phyloP scores from a whole-genome alignment of 139 green algal species.

The Raphidocelis subcapitata region DNA sequence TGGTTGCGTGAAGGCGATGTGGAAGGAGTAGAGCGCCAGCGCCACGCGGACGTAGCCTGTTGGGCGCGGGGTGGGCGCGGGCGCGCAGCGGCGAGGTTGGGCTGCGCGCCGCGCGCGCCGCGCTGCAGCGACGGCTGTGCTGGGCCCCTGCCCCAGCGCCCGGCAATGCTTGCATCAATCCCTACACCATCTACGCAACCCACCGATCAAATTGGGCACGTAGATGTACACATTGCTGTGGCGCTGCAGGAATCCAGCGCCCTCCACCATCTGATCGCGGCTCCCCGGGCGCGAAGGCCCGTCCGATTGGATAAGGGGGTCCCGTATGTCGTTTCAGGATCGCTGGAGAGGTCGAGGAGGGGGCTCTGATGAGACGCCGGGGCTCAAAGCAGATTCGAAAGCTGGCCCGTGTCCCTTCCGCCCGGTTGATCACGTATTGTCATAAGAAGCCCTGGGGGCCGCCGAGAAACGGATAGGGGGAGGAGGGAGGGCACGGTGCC shows the following conservation, averaged over 20 bases:
- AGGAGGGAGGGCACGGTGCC: too few species aligned
- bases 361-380: too few species aligned
- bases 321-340: too few species aligned
- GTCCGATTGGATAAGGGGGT: too few species aligned
- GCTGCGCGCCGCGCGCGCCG: neutral
- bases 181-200: neutral
- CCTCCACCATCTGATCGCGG: too few species aligned
- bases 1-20: conserved; percentile 56
- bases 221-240: conserved; percentile 75
- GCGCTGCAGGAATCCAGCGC: conserved; percentile 56
- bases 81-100: neutral
- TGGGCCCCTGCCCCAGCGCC: neutral
- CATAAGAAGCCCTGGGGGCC: too few species aligned
- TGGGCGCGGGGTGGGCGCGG: neutral
- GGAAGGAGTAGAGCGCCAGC: conserved; percentile 69
- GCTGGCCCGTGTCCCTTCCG: too few species aligned
- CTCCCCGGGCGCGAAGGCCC: too few species aligned
- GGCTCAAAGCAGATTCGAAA: too few species aligned
- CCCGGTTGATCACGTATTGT: too few species aligned
- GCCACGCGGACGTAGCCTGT: conserved; percentile 82
- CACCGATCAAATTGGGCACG: conserved; percentile 90
- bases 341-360: too few species aligned
- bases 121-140: neutral
- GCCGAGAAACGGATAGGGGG: too few species aligned
- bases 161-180: neutral